Evolutionary conservation across 2,329 filamentous ascomycete species (phyloP).

Genomic region (Colletotrichum limetticola): DNA sequence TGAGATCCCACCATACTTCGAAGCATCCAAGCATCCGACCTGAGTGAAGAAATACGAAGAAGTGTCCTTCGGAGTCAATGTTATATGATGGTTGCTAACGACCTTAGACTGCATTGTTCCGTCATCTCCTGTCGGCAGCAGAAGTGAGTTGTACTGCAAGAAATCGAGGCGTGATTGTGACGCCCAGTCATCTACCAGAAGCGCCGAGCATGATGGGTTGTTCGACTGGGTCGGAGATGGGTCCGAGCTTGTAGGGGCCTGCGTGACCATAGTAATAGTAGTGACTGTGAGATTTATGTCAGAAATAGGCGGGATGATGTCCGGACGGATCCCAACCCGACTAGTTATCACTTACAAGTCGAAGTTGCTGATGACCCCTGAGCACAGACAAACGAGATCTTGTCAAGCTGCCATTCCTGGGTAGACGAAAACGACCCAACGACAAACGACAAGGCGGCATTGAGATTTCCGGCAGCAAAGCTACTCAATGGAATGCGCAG

Average conservation of each 20-base stretch:
- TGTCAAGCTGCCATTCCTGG: constrained; percentile 56
- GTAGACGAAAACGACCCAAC: constrained; percentile 49
- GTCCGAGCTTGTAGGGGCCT: neutral
- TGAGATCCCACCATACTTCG: constrained; percentile 65
- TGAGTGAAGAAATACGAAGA: constrained; percentile 69
- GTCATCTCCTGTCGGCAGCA: constrained; percentile 66
- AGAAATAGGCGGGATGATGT: neutral
- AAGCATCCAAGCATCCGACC: constrained; percentile 63
- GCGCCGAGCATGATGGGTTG: constrained; percentile 47
- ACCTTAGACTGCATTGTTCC: constrained; percentile 65
- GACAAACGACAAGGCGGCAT: constrained; percentile 58
- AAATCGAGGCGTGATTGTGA: constrained; percentile 72
- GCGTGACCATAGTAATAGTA: constrained; percentile 3
- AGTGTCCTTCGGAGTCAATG: constrained; percentile 59
- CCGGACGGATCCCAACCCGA: neutral
- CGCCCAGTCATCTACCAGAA: constrained; percentile 69
- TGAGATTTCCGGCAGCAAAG: constrained; percentile 60
- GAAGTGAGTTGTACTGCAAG: constrained; percentile 68
- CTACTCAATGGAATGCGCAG: constrained; percentile 60
- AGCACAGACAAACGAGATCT: constrained; percentile 57
- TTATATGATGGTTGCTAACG: constrained; percentile 62
- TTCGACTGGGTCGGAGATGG: constrained; percentile 14
- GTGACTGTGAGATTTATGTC: neutral
- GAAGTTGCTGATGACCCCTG: constrained; percentile 27
- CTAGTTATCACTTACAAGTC: constrained; percentile 29